Evolutionary conservation across 306 rosid species (phyloP).

Genomic region (Cucurbita argyrosperma): DNA sequence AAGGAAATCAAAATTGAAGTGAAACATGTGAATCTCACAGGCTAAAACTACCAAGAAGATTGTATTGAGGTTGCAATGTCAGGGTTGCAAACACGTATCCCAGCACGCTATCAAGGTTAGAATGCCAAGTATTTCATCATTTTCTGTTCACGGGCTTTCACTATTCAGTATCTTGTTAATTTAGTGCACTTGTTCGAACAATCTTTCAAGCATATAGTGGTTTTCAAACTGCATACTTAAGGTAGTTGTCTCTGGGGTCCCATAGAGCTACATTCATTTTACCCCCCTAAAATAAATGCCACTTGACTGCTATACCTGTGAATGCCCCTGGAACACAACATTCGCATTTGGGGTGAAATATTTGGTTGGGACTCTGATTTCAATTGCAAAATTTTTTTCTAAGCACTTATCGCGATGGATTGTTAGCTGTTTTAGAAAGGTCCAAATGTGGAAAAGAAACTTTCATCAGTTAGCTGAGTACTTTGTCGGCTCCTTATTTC

Average conservation of each 20-base stretch:
- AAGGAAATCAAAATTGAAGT: background rate
- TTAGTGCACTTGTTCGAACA: background rate
- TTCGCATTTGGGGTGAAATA: background rate
- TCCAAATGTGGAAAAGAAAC: background rate
- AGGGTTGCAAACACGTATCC: slow-evolving; percentile 33
- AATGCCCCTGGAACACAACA: no score
- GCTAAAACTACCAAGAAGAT: slow-evolving; percentile 41
- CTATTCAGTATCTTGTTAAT: background rate
- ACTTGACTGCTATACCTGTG: background rate
- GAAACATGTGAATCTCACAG: background rate
- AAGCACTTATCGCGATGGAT: background rate
- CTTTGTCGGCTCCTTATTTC: background rate
- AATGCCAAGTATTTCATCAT: background rate
- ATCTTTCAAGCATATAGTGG: background rate
- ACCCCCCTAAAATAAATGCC: background rate
- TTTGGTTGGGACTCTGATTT: background rate
- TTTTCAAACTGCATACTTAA: background rate
- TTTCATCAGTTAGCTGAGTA: background rate
- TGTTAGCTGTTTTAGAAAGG: background rate
- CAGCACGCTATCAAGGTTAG: slow-evolving; percentile 39
- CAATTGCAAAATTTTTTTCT: background rate
- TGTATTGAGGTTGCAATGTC: slow-evolving; percentile 37
- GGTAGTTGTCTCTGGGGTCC: background rate
- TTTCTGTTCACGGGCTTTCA: background rate
- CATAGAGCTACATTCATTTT: background rate